Base-by-base conservation (phyloP, 495 filamentous ascomycete genomes). In the Talaromyces nanjingensis region DNA sequence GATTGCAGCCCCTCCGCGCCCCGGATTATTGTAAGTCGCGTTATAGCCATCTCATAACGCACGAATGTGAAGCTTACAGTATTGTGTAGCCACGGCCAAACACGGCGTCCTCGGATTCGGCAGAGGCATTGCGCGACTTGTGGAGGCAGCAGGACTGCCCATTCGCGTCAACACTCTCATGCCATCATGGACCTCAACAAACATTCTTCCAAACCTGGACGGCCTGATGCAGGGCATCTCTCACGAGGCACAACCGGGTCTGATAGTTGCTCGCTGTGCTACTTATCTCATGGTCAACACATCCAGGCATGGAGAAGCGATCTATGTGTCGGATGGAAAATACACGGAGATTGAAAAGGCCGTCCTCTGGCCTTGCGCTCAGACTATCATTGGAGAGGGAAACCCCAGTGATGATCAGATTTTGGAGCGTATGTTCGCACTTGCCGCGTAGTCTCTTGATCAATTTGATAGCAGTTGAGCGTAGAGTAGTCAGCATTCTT, bases 171-270 rank as follows among this genome's bases (percentile, higher is more conserved):
- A 81, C 65, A 74, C 74, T 11, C 62, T 81, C 33, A 70, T 72
- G 12, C 77, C 79, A 14, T 77, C 74, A 16, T 80, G 77, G 77
- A 81, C 79, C 0, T 64, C 65, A 7, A 74, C 76, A n/a, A 70
- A 66, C 4, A 68, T 81, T 8, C 61, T 77, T 29, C 66, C 69
- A 0, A 39, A 62, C 1, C 55, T 65, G 1, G 58, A 73, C 2
- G 57, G 73, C 4, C n/a, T 71, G 39, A 65, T 65, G 16, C 34
- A 74, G 39, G 71, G 70, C 0, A 62, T 70, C 5, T 42, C 34
- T 0, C 37, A 61, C 37, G 9, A 61, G 22, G 68, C 73, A 4
- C 79, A 81, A 59, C 42, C 68, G 4, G 63, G 75, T 0, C 69
- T 69, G 34, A 71, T 59, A n/a, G 79, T 80, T 6, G 77, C 77